phyloP scores from a whole-genome alignment of 768 basidiomycete genomes.

The Hebeloma cylindrosporum region DNA sequence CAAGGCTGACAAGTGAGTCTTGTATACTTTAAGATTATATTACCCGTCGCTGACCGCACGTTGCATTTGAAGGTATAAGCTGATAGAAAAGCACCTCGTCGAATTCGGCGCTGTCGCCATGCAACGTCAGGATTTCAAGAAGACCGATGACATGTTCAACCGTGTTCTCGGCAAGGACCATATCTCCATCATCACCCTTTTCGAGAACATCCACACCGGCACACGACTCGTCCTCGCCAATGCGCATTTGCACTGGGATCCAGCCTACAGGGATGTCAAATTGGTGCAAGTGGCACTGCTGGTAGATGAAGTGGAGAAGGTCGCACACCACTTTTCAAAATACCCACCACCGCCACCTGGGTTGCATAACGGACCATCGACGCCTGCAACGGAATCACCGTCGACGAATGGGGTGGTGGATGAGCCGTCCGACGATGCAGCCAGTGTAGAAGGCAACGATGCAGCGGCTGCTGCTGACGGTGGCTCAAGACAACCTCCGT shows the following conservation, averaged over 20 bases:
- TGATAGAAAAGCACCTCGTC: slow-evolving; percentile 91
- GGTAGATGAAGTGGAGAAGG: slow-evolving; percentile 91
- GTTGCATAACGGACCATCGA: slow-evolving; percentile 18
- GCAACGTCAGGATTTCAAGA: slow-evolving; percentile 91
- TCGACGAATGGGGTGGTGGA: slow-evolving; percentile 19
- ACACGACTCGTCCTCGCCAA: slow-evolving; percentile 89
- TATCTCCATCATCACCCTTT: slow-evolving; percentile 81
- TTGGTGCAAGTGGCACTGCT: slow-evolving; percentile 93
- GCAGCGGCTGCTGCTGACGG: slow-evolving; percentile 7
- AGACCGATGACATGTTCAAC: slow-evolving; percentile 99
- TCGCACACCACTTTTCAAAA: slow-evolving; percentile 78
- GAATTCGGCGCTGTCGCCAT: slow-evolving; percentile 94
- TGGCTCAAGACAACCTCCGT: slow-evolving; percentile 9
- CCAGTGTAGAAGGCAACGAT: slow-evolving; percentile 4
- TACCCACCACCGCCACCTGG: slow-evolving; percentile 63
- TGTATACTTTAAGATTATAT: slow-evolving; percentile 31
- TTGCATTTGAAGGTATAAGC: slow-evolving; percentile 63
- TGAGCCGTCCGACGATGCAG: slow-evolving; percentile 20
- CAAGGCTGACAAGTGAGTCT: slow-evolving; percentile 85
- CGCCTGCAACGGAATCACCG: slow-evolving; percentile 27
- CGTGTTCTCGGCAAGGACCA: slow-evolving; percentile 94
- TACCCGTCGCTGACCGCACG: slow-evolving; percentile 11
- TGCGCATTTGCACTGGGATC: slow-evolving; percentile 93
- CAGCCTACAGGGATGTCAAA: slow-evolving; percentile 91
- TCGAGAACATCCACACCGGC: slow-evolving; percentile 87